phyloP scores from a whole-genome alignment of 805 yeast species.

The Nakazawaea populi region DNA sequence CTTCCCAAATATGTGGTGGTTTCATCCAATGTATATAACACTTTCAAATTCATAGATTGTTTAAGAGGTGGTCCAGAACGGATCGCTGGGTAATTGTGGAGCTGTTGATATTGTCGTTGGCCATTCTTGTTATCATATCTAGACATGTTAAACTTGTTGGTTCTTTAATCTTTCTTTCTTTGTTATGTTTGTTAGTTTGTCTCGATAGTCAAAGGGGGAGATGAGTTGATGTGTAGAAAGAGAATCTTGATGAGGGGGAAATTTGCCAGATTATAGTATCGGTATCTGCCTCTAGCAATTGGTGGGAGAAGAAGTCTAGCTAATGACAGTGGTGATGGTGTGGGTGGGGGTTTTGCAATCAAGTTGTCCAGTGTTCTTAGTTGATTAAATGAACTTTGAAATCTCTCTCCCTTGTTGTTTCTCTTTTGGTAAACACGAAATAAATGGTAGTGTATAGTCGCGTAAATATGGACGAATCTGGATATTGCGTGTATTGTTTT shows the following conservation, averaged over 20 bases:
- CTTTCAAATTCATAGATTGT: conserved; percentile 20
- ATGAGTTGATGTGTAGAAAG: too few species aligned
- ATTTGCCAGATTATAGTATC: too few species aligned
- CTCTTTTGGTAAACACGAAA: neutral
- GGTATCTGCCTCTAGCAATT: too few species aligned
- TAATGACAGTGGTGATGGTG: too few species aligned
- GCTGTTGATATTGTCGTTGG: neutral
- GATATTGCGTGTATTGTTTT: neutral
- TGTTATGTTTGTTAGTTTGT: neutral
- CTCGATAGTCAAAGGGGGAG: neutral
- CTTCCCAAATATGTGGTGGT: conserved; percentile 37
- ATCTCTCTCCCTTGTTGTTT: neutral
- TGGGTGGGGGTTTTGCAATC: too few species aligned
- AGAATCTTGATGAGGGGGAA: too few species aligned
- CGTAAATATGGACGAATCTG: neutral
- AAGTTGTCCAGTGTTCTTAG: too few species aligned
- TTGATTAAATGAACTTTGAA: too few species aligned
- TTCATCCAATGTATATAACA: conserved; percentile 36
- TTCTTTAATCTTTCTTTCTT: neutral
- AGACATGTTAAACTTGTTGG: neutral
- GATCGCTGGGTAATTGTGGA: neutral
- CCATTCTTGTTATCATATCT: neutral
- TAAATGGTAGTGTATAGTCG: neutral
- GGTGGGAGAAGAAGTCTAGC: too few species aligned
- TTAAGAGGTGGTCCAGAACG: conserved; percentile 2